Conservation (phyloP, 352 stramenopile genomes). For the Globisporangium camurandrum region DNA sequence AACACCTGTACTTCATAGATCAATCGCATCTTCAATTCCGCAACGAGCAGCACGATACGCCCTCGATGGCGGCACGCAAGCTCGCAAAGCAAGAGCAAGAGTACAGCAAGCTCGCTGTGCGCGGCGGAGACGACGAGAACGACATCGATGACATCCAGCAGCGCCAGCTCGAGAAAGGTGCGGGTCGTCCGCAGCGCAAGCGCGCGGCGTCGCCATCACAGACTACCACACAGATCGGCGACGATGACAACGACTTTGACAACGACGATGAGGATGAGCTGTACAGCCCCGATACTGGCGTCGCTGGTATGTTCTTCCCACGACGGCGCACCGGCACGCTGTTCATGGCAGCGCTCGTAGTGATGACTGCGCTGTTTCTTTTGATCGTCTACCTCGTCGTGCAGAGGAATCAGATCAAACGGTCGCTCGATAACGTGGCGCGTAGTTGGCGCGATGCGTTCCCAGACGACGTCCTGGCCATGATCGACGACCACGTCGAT, state of each 20-base stretch:
- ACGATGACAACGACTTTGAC: neutral
- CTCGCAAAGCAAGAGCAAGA: slow-evolving; percentile 5
- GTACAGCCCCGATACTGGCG: slow-evolving; percentile 5
- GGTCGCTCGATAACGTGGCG: slow-evolving; percentile 13
- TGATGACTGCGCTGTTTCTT: slow-evolving; percentile 28
- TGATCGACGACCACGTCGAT: slow-evolving; percentile 18
- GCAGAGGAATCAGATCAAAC: slow-evolving; percentile 22
- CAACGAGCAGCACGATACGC: no score
- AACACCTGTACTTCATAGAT: no score
- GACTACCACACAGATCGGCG: neutral
- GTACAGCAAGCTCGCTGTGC: slow-evolving; percentile 13
- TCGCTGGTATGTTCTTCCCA: slow-evolving; percentile 1
- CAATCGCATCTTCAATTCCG: no score
- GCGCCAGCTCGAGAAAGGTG: neutral
- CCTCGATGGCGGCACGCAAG: slow-evolving; percentile 32
- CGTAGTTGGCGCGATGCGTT: slow-evolving; percentile 14
- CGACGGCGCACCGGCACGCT: slow-evolving; percentile 16
- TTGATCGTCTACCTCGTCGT: slow-evolving; percentile 38
- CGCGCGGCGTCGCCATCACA: neutral
- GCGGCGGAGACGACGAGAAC: slow-evolving; percentile 4
- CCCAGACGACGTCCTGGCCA: slow-evolving; percentile 13
- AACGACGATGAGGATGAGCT: slow-evolving; percentile 6
- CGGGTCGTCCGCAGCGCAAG: slow-evolving; percentile 1
- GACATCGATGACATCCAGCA: slow-evolving; percentile 1
- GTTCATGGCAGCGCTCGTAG: slow-evolving; percentile 19